Evolutionary conservation across 805 yeast species (phyloP).

Genomic region (Pichia thaimueangensis): DNA sequence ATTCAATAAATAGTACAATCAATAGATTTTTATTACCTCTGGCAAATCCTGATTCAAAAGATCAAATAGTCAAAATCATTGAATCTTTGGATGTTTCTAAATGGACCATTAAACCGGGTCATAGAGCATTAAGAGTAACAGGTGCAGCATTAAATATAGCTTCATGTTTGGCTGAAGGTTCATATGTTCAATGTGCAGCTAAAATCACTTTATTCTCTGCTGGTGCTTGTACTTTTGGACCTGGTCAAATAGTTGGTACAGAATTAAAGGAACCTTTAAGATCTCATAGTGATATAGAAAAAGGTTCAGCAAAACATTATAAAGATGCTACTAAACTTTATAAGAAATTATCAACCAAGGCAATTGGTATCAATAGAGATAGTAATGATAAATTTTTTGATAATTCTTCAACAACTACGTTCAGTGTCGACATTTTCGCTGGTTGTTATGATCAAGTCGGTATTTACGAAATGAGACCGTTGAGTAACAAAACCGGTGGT

Average conservation of each 20-base stretch:
- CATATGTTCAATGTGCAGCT: constrained; percentile 81
- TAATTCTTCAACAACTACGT: constrained; percentile 47
- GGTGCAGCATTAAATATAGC: constrained; percentile 92
- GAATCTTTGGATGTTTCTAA: constrained; percentile 56
- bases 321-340: constrained; percentile 81
- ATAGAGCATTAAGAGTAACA: constrained; percentile 84
- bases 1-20: constrained; percentile 26
- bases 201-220: constrained; percentile 86
- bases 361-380: constrained; percentile 42
- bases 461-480: constrained; percentile 83
- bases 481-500: constrained; percentile 87
- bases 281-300: constrained; percentile 94
- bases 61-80: constrained; percentile 69
- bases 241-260: constrained; percentile 89
- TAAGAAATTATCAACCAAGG: constrained; percentile 64
- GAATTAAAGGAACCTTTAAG: constrained; percentile 94
- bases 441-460: constrained; percentile 97
- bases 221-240: constrained; percentile 92
- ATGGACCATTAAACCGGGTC: constrained; percentile 83
- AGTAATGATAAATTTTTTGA: constrained; percentile 32
- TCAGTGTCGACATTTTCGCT: constrained; percentile 83
- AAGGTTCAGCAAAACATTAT: constrained; percentile 81
- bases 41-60: constrained; percentile 52
- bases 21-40: constrained; percentile 32
- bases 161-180: constrained; percentile 68